These are phyloP conservation scores for Diphasiastrum complanatum DNA, from an alignment of 83 land plant species.

Conservation along the genomic window DNA sequence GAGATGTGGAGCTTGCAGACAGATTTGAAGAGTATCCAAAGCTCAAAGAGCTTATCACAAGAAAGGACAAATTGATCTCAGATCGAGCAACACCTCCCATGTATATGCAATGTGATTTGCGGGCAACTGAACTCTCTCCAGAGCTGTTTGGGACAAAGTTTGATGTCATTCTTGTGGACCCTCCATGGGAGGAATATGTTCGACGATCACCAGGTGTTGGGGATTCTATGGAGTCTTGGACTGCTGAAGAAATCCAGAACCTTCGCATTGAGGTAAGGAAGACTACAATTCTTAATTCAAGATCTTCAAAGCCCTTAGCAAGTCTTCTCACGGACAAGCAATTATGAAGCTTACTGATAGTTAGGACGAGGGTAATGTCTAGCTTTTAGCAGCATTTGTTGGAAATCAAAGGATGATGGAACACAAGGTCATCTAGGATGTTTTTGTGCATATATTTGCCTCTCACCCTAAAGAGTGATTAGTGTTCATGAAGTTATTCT, in stretches of 20 bases:
- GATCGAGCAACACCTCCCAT: conserved; percentile 74
- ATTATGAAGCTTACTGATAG: too few relatives aligned
- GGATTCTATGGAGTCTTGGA: conserved; percentile 94
- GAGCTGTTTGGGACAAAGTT: conserved; percentile 93
- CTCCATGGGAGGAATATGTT: conserved; percentile 99
- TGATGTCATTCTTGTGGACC: conserved; percentile 96
- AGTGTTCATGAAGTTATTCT: too few relatives aligned
- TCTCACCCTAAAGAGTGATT: too few relatives aligned
- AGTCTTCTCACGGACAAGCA: too few relatives aligned
- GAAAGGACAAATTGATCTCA: conserved; percentile 83
- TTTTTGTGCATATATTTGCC: too few relatives aligned
- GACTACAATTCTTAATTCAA: too few relatives aligned
- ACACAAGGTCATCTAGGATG: too few relatives aligned
- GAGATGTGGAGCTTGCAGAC: conserved; percentile 90
- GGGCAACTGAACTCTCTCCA: conserved; percentile 50
- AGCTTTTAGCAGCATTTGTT: too few relatives aligned
- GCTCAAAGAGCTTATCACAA: conserved; percentile 88
- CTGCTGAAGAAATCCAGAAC: conserved; percentile 80
- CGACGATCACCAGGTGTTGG: conserved; percentile 94
- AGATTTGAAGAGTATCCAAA: conserved; percentile 97
- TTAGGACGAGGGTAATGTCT: too few relatives aligned
- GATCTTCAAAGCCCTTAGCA: too few relatives aligned
- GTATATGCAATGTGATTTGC: conserved; percentile 78
- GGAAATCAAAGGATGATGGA: too few relatives aligned
- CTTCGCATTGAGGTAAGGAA: conserved; percentile 98